These are phyloP conservation scores for Porcisia deanei DNA, from an alignment of 208 protist species.

Conservation along the genomic window DNA sequence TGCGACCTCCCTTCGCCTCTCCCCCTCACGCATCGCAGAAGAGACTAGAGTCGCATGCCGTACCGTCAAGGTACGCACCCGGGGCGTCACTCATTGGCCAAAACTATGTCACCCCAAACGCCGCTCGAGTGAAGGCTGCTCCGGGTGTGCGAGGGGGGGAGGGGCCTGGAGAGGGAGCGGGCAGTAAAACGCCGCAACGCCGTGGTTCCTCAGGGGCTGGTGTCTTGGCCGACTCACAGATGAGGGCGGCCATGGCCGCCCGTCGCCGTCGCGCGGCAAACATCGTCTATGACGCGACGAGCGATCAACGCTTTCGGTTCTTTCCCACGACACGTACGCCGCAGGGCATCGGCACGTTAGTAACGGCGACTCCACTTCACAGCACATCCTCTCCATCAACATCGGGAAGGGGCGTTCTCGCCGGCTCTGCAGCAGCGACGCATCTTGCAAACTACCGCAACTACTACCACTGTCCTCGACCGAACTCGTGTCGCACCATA, in stretches of 20 bases:
- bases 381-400: neutral
- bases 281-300: constrained; percentile 74
- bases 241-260: constrained; percentile 10
- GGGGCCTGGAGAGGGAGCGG: neutral
- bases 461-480: constrained; percentile 5
- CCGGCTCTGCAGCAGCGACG: neutral
- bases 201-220: neutral
- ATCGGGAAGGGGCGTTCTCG: neutral
- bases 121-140: neutral
- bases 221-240: neutral
- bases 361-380: neutral
- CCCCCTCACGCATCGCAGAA: neutral
- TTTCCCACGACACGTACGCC: constrained; percentile 20
- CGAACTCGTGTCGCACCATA: neutral
- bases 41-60: neutral
- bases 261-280: constrained; percentile 62
- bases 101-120: neutral
- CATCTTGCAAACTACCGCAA: constrained; percentile 14
- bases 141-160: neutral
- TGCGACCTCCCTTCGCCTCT: neutral
- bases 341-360: constrained; percentile 16
- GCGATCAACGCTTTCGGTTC: constrained; percentile 73
- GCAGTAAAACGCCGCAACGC: neutral
- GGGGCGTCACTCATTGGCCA: neutral
- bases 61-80: neutral